phyloP scores from a whole-genome alignment of 2,329 filamentous ascomycete species.

The Colletotrichum lupini region DNA sequence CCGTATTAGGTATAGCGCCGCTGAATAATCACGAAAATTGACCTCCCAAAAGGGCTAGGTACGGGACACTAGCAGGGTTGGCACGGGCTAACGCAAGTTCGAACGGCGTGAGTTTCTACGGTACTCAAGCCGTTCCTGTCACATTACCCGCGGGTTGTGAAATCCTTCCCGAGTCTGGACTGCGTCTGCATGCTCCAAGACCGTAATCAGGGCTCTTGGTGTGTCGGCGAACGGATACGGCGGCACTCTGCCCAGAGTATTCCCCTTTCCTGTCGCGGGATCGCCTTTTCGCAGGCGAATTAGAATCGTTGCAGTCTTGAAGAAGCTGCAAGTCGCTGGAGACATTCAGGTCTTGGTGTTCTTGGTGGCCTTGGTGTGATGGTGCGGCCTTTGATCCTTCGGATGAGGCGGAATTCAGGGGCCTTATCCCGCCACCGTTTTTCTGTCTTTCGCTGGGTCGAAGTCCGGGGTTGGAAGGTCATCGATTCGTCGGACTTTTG shows the following conservation, averaged over 20 bases:
- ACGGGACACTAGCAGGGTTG: too few species aligned
- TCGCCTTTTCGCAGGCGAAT: neutral
- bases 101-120: too few species aligned
- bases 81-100: too few species aligned
- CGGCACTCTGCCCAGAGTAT: slow-evolving; percentile 25
- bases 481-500: neutral
- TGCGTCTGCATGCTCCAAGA: neutral
- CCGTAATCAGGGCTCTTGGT: neutral
- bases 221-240: slow-evolving; percentile 6
- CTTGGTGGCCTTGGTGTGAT: slow-evolving; percentile 16
- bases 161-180: neutral
- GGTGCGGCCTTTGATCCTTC: slow-evolving; percentile 4
- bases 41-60: too few species aligned
- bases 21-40: too few species aligned
- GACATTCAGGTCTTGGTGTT: slow-evolving; percentile 8
- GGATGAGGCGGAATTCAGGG: slow-evolving; percentile 15
- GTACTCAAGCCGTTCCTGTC: neutral
- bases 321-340: neutral
- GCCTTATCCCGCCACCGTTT: neutral
- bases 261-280: neutral
- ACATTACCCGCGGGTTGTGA: neutral
- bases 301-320: neutral
- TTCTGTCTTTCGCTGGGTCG: neutral
- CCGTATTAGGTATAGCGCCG: too few species aligned
- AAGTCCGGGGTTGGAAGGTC: neutral